Evolutionary conservation across 2,329 filamentous ascomycete species (phyloP).

Genomic region (Thyridium curvatum): DNA sequence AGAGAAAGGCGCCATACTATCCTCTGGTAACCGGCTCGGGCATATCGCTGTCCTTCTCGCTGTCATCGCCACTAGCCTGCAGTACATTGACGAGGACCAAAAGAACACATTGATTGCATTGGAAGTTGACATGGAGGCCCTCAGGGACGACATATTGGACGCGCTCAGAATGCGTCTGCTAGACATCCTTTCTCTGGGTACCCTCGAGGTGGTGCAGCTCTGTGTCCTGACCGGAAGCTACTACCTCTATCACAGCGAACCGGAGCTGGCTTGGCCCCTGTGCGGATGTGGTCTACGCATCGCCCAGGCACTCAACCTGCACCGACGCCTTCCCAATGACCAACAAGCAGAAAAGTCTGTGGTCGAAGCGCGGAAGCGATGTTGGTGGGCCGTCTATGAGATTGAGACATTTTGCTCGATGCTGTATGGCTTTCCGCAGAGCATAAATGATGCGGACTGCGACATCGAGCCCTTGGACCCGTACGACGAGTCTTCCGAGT

Average conservation of each 20-base stretch:
- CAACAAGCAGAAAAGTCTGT: background rate
- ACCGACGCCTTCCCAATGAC: conserved; percentile 9
- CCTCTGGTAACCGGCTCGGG: too few species aligned
- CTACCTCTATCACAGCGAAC: conserved; percentile 9
- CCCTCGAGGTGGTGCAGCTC: conserved; percentile 8
- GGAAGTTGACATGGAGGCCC: too few species aligned
- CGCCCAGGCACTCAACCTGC: conserved; percentile 25
- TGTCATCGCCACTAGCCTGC: too few species aligned
- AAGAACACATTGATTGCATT: too few species aligned
- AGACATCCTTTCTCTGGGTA: conserved; percentile 7
- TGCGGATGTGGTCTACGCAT: conserved; percentile 27
- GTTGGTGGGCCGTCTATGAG: conserved; percentile 34
- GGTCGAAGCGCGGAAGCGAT: conserved; percentile 22
- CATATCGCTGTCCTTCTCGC: too few species aligned
- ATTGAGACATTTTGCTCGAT: conserved; percentile 32
- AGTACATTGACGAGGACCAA: too few species aligned
- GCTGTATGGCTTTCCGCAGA: conserved; percentile 27
- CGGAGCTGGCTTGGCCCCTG: conserved; percentile 16
- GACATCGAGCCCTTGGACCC: background rate
- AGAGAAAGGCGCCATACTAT: too few species aligned
- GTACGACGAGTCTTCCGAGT: too few species aligned
- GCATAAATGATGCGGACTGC: conserved; percentile 23
- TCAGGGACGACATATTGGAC: too few species aligned
- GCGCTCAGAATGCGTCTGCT: conserved; percentile 4
- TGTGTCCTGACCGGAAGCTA: conserved; percentile 6